Percentiles rank a stretch among this genome's conserved stretches.
These are phyloP conservation scores for Verbena officinalis DNA, from an alignment of 257 asterid genomes.

Conservation along the genomic window DNA sequence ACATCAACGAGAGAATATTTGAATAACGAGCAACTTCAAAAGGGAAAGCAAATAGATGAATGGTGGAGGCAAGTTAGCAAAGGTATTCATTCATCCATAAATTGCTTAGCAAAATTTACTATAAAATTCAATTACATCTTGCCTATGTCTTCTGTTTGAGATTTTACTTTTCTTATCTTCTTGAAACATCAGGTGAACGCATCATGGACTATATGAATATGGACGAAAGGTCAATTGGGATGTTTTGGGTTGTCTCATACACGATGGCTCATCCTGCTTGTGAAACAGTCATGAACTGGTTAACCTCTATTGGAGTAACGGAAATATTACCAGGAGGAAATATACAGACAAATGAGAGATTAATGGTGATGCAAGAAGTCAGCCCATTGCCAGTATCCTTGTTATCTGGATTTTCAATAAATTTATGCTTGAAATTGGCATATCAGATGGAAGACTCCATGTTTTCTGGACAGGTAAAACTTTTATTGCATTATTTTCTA, in stretches of 20 bases:
- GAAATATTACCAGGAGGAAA: slow-evolving; percentile 78
- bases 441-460: slow-evolving; percentile 86
- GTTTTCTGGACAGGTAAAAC: slow-evolving; percentile 90
- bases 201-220: slow-evolving; percentile 90
- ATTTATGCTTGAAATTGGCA: slow-evolving; percentile 84
- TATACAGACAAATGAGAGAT: slow-evolving; percentile 80
- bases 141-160: slow-evolving; percentile 14
- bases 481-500: slow-evolving; percentile 16
- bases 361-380: slow-evolving; percentile 95
- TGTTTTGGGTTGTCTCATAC: slow-evolving; percentile 99
- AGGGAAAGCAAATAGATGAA: slow-evolving; percentile 98
- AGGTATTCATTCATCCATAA: slow-evolving; percentile 56
- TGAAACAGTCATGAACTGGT: slow-evolving; percentile 90
- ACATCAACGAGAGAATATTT: slow-evolving; percentile 87
- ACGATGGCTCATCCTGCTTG: slow-evolving; percentile 99
- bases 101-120: slow-evolving; percentile 13
- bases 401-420: slow-evolving; percentile 86
- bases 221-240: slow-evolving; percentile 97
- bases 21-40: slow-evolving; percentile 93
- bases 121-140: slow-evolving; percentile 12
- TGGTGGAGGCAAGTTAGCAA: slow-evolving; percentile 98
- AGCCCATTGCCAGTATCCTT: slow-evolving; percentile 85
- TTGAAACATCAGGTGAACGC: slow-evolving; percentile 72
- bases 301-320: slow-evolving; percentile 84
- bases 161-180: not conserved